Conservation (phyloP, 495 filamentous ascomycete species). For the Chaetomium fimeti region DNA sequence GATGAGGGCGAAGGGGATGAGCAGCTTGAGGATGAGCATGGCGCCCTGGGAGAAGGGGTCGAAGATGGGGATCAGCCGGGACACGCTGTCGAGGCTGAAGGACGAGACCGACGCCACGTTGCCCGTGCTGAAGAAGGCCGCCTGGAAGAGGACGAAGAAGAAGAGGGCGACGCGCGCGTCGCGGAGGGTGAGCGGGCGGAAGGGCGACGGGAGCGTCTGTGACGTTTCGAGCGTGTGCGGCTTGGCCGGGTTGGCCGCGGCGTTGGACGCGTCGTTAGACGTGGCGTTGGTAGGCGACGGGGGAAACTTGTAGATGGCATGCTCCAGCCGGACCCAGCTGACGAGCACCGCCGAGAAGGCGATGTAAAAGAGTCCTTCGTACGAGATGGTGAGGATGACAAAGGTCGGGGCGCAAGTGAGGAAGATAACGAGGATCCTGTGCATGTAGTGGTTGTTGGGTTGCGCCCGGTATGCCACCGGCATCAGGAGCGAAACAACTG, state of each 20-base stretch:
- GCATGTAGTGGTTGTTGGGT: slow-evolving; percentile 85
- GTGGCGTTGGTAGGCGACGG: slow-evolving; percentile 28
- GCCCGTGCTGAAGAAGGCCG: slow-evolving; percentile 95
- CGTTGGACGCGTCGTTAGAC: slow-evolving; percentile 36
- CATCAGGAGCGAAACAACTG: slow-evolving; percentile 72
- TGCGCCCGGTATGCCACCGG: slow-evolving; percentile 79
- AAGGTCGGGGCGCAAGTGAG: slow-evolving; percentile 91
- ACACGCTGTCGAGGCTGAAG: slow-evolving; percentile 89
- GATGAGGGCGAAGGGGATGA: slow-evolving; percentile 92
- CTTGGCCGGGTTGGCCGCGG: background rate
- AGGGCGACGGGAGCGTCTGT: slow-evolving; percentile 38
- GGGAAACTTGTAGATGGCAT: slow-evolving; percentile 64
- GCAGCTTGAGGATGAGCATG: slow-evolving; percentile 80
- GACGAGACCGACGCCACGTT: slow-evolving; percentile 94
- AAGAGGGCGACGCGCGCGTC: slow-evolving; percentile 87
- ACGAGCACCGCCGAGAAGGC: slow-evolving; percentile 80
- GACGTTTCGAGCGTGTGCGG: background rate
- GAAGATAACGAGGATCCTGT: slow-evolving; percentile 86
- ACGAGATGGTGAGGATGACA: slow-evolving; percentile 95
- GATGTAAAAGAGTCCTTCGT: slow-evolving; percentile 96
- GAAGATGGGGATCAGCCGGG: slow-evolving; percentile 90
- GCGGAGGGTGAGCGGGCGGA: slow-evolving; percentile 71
- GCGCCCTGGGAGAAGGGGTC: slow-evolving; percentile 90
- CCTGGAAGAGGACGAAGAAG: slow-evolving; percentile 92
- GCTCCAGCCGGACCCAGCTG: slow-evolving; percentile 88